Evolutionary conservation across 2,329 filamentous ascomycete species (phyloP).

Genomic region (Balansia obtecta): DNA sequence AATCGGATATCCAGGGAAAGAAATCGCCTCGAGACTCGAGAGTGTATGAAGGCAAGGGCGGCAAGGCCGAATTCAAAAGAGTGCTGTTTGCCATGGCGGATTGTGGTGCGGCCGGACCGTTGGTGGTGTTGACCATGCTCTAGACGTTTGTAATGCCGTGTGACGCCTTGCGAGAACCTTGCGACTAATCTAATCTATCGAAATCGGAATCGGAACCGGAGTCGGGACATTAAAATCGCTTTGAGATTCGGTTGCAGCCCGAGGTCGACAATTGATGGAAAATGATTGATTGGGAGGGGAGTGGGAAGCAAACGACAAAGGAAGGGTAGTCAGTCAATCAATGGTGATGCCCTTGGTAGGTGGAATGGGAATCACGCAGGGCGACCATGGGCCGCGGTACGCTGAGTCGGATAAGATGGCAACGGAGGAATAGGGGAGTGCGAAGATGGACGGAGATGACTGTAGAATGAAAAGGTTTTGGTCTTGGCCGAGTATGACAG

Average conservation of each 20-base stretch:
- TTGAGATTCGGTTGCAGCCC: neutral
- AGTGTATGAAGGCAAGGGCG: conserved; percentile 75
- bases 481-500: neutral
- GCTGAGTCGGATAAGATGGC: neutral
- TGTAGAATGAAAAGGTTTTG: neutral
- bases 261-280: neutral
- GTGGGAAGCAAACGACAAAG: neutral
- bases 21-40: conserved; percentile 58
- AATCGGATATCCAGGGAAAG: conserved; percentile 68
- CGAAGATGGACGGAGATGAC: neutral
- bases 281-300: neutral
- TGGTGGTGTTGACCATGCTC: conserved; percentile 28
- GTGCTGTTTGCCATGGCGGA: conserved; percentile 39
- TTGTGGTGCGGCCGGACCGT: conserved; percentile 14
- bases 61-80: conserved; percentile 47
- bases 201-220: no score
- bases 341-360: neutral
- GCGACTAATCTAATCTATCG: neutral
- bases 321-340: neutral
- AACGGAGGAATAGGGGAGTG: neutral
- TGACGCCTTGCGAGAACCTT: no score
- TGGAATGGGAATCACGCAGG: neutral
- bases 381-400: neutral
- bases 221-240: neutral
- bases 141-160: no score